Base-by-base conservation (phyloP, 495 filamentous ascomycete species). In the Platismatia glauca region DNA sequence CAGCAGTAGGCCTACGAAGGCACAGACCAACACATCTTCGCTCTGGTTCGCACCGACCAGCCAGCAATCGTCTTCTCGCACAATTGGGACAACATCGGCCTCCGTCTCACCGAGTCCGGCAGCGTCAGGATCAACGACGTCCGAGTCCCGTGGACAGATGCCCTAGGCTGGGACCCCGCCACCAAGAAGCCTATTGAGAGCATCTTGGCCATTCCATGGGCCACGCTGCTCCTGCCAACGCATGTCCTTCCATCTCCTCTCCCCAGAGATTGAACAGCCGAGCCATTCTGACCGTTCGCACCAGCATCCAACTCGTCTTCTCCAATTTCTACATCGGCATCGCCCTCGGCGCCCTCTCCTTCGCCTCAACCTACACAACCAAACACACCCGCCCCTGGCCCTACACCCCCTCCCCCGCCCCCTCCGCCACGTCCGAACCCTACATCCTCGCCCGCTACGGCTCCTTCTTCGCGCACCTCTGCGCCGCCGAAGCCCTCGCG, bases 281-380 rank as follows among this genome's bases (percentile, higher is more conserved):
- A 16, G 57, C 18, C 57, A 35, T 29, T 29, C 29, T 56, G 39
- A 46, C 35, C 20, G 6, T 15, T 58, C 46, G 12, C 24, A 13
- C 43, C 22, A 75, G 69, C 16, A 83, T 86, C 65, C 83, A 85
- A 65, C 78, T 85, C 1, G 80, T 84, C 61, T 86, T 85, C 71
- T 74, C 73, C 62, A 84, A 84, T 67, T 84, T 86, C 69, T 84
- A 86, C 68, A 73, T 85, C 20, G 83, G 83, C 41, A 84, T 85
- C 58, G 79, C 82, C 3, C 72, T 75, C 13, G 83, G 82, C 0
- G 77, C 80, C 2, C 71, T 84, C 5, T 70, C 77, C 20, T 76
- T 74, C 59, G 79, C 80, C 22, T 62, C 73, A 6, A 73, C 76
- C 56, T 85, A 85, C 67, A 85, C 84, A 3, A 64, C 60, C 7